These are phyloP conservation scores for Alternaria sp. DNA, from an alignment of 2,329 filamentous ascomycete species.

Conservation along the genomic window DNA sequence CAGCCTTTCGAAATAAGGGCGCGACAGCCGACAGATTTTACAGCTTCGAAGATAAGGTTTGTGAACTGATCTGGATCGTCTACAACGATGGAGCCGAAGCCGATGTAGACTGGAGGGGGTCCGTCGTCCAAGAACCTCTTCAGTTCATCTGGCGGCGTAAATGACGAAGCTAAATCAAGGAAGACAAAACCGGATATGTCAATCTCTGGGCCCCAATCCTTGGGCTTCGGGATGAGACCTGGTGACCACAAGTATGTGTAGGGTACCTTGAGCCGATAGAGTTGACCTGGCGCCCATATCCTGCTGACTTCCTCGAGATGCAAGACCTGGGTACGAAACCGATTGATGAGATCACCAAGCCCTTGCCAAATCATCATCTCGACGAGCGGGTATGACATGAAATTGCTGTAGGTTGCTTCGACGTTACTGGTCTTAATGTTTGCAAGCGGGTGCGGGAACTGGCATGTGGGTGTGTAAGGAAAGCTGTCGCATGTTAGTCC, in stretches of 20 bases:
- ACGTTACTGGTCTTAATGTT: conserved; percentile 77
- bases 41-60: conserved; percentile 74
- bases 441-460: conserved; percentile 79
- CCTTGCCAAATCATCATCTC: conserved; percentile 75
- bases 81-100: conserved; percentile 79
- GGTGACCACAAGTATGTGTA: conserved; percentile 75
- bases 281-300: conserved; percentile 77
- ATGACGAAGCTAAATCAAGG: conserved; percentile 71
- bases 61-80: conserved; percentile 75
- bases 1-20: conserved; percentile 79
- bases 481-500: conserved; percentile 57
- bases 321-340: conserved; percentile 73
- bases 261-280: conserved; percentile 76
- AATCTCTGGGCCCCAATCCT: conserved; percentile 73
- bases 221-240: conserved; percentile 70
- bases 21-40: conserved; percentile 70
- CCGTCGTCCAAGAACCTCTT: conserved; percentile 48
- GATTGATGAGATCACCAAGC: conserved; percentile 78
- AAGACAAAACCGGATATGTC: conserved; percentile 83
- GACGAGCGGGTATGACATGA: conserved; percentile 80
- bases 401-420: conserved; percentile 77
- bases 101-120: conserved; percentile 73
- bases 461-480: conserved; percentile 77
- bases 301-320: conserved; percentile 77
- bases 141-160: conserved; percentile 66